Conservation (phyloP, 805 yeast genomes). For the Candida insectorum region DNA sequence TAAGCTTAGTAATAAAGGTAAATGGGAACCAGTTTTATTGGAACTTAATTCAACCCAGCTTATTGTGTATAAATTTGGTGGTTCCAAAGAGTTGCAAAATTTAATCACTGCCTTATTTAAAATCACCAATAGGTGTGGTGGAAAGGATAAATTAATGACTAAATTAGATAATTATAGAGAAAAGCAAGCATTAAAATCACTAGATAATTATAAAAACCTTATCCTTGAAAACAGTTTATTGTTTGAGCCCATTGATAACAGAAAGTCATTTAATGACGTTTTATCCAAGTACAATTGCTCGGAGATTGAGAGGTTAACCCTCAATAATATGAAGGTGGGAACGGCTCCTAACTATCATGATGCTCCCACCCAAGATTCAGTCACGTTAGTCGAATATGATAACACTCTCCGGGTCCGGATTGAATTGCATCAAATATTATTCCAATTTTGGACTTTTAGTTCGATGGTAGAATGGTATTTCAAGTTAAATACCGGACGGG, state of each 20-base stretch:
- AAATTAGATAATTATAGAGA: slow-evolving; percentile 1
- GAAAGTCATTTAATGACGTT: slow-evolving; percentile 13
- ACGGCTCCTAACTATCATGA: slow-evolving; percentile 34
- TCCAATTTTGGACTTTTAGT: slow-evolving; percentile 41
- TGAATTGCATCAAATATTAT: slow-evolving; percentile 35
- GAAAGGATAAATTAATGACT: slow-evolving; percentile 3
- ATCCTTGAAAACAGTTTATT: slow-evolving; percentile 29
- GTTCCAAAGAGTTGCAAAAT: slow-evolving; percentile 17
- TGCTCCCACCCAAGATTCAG: slow-evolving; percentile 9
- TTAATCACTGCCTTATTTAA: slow-evolving; percentile 29
- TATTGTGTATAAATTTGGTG: slow-evolving; percentile 24
- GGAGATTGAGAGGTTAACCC: slow-evolving; percentile 25
- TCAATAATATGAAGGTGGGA: slow-evolving; percentile 29
- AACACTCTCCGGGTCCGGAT: slow-evolving; percentile 35
- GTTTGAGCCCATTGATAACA: slow-evolving; percentile 33
- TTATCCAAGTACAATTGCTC: slow-evolving; percentile 18
- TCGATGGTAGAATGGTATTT: slow-evolving; percentile 39
- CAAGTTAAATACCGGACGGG: slow-evolving; percentile 30
- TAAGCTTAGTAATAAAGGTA: slow-evolving; percentile 20
- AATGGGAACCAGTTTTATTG: slow-evolving; percentile 35
- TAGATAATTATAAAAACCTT: slow-evolving; percentile 17
- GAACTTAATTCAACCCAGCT: slow-evolving; percentile 41
- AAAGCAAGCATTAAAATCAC: slow-evolving; percentile 11
- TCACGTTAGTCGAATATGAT: slow-evolving; percentile 23
- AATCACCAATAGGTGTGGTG: slow-evolving; percentile 23